Evolutionary conservation across 768 basidiomycete species (phyloP).

Genomic region (Suillus subluteus): DNA sequence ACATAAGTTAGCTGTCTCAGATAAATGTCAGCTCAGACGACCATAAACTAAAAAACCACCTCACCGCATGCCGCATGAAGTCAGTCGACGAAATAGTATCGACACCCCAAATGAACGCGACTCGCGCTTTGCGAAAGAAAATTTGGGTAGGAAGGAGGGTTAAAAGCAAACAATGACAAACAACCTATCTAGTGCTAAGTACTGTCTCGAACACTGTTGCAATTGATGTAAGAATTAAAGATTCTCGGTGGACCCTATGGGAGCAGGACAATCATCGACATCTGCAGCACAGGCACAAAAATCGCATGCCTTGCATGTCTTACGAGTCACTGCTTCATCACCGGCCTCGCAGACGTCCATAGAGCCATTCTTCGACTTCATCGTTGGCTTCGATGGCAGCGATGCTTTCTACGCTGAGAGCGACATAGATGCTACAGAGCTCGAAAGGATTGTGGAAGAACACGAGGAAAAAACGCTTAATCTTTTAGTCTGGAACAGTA

Average conservation of each 20-base stretch:
- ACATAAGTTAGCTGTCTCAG: conserved; percentile 71
- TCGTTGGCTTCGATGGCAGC: conserved; percentile 84
- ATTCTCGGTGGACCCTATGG: conserved; percentile 52
- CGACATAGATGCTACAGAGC: conserved; percentile 65
- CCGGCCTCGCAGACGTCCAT: conserved; percentile 87
- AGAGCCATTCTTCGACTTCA: conserved; percentile 95
- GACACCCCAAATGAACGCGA: conserved; percentile 34
- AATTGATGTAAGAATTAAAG: conserved; percentile 45
- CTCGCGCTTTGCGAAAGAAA: conserved; percentile 25
- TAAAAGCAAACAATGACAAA: conserved; percentile 30
- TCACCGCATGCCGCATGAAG: conserved; percentile 61
- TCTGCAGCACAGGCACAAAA: conserved; percentile 42
- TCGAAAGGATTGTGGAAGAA: conserved; percentile 81
- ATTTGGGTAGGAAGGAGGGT: conserved; percentile 24
- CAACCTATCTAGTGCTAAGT: conserved; percentile 4
- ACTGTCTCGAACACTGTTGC: background rate
- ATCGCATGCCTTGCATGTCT: conserved; percentile 74
- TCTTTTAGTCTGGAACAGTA: conserved; percentile 84
- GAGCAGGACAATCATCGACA: conserved; percentile 64
- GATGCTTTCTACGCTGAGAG: conserved; percentile 51
- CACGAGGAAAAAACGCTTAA: conserved; percentile 75
- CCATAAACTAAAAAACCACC: conserved; percentile 22
- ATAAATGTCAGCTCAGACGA: conserved; percentile 9
- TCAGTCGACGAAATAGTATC: conserved; percentile 30
- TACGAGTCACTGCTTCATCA: conserved; percentile 86